A percentile compares a stretch with the other conserved stretches of the same genome.
Evolutionary conservation across 108 stramenopile species (phyloP).

Genomic region (Pseudonitzschia multiseries): DNA sequence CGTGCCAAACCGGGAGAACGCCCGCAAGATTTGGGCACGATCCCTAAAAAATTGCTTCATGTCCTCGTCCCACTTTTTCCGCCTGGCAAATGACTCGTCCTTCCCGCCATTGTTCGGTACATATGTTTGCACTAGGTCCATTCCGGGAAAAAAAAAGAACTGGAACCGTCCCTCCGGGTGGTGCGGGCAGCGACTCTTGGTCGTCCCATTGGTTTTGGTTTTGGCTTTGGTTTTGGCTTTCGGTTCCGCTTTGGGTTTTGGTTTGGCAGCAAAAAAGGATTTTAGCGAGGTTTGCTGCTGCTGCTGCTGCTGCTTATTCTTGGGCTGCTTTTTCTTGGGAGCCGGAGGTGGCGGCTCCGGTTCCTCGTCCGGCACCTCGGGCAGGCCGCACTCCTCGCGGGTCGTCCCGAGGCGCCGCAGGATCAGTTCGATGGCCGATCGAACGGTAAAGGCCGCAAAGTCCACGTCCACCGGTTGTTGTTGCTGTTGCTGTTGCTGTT

Average conservation of each 20-base stretch:
- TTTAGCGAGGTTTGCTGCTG: slow-evolving; percentile 28
- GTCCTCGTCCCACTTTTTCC: slow-evolving; percentile 36
- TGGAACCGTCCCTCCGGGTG: slow-evolving; percentile 52
- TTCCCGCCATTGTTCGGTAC: slow-evolving; percentile 52
- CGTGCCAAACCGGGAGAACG: background rate
- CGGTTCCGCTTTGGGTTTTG: background rate
- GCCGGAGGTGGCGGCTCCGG: background rate
- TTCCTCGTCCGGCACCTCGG: background rate
- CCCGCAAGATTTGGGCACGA: slow-evolving; percentile 23
- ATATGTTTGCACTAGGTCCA: slow-evolving; percentile 49
- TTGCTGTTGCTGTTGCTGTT: background rate
- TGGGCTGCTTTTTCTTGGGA: background rate
- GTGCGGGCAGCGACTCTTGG: slow-evolving; percentile 15
- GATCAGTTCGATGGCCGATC: slow-evolving; percentile 31
- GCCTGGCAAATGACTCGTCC: slow-evolving; percentile 20
- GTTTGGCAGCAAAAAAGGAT: slow-evolving; percentile 36
- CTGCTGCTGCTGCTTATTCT: background rate
- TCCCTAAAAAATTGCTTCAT: slow-evolving; percentile 32
- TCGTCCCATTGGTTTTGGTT: background rate
- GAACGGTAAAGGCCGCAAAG: slow-evolving; percentile 25
- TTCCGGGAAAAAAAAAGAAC: slow-evolving; percentile 36
- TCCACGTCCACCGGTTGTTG: background rate
- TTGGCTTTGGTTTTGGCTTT: background rate
- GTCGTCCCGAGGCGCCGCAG: slow-evolving; percentile 17
- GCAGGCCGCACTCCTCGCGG: slow-evolving; percentile 19